phyloP scores from a whole-genome alignment of 352 stramenopile genomes.

The Globisporangium splendens region DNA sequence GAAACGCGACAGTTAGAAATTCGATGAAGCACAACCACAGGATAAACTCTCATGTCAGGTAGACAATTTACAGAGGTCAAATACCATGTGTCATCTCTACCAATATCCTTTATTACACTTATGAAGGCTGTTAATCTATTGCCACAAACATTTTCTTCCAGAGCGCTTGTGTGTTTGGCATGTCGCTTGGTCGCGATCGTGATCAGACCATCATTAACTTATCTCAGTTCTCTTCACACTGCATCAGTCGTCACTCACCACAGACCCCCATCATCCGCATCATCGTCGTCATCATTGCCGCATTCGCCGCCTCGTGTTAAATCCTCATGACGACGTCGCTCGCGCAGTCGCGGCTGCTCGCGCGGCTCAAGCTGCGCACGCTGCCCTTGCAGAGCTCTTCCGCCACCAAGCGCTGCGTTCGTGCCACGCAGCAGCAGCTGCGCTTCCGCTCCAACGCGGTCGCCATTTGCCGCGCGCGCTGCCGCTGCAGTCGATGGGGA shows the following conservation, averaged over 20 bases:
- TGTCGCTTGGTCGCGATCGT: background rate
- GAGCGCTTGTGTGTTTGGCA: background rate
- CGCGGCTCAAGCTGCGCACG: background rate
- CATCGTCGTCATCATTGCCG: too few relatives aligned
- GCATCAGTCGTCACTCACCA: background rate
- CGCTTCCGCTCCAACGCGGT: background rate
- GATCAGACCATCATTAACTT: background rate
- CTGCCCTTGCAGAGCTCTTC: too few relatives aligned
- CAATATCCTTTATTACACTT: too few relatives aligned
- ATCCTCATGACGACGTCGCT: conserved; percentile 7
- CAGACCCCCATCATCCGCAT: background rate
- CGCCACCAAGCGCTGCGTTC: background rate
- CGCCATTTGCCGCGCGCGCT: background rate
- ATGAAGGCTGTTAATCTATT: too few relatives aligned
- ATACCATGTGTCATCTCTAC: too few relatives aligned
- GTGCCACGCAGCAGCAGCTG: background rate
- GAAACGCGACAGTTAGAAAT: conserved; percentile 1
- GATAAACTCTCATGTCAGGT: too few relatives aligned
- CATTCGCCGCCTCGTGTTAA: background rate
- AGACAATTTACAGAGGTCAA: too few relatives aligned
- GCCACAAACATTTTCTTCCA: too few relatives aligned
- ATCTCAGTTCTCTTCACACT: background rate
- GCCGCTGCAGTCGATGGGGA: background rate
- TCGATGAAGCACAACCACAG: too few relatives aligned
- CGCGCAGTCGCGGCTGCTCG: conserved; percentile 8